Evolutionary conservation across 2,329 filamentous ascomycete species (phyloP).

Genomic region (Salinomyces thailandicus): DNA sequence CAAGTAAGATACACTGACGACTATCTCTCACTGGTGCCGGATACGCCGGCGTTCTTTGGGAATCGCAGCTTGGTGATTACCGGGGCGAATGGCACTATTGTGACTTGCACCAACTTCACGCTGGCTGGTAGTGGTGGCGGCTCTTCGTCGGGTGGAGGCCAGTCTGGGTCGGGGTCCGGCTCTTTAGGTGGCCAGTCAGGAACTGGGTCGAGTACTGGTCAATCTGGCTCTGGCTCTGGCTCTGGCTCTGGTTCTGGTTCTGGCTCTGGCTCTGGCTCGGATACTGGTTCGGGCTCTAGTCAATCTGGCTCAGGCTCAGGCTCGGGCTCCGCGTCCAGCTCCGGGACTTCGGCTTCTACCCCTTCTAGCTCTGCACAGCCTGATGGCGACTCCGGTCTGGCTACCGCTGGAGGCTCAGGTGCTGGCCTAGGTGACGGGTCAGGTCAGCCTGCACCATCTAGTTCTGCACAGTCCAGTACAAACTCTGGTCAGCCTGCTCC

Average conservation of each 20-base stretch:
- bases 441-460: background rate
- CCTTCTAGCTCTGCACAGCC: background rate
- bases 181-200: background rate
- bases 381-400: too few species aligned
- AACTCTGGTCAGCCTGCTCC: too few species aligned
- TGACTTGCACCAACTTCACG: slow-evolving; percentile 49
- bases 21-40: slow-evolving; percentile 37
- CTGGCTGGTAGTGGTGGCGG: slow-evolving; percentile 11
- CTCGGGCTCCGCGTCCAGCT: too few species aligned
- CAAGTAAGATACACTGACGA: slow-evolving; percentile 38
- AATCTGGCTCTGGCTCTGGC: background rate
- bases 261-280: background rate
- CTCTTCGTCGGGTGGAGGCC: slow-evolving; percentile 3
- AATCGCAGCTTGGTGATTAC: slow-evolving; percentile 47
- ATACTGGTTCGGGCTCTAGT: background rate
- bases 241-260: background rate
- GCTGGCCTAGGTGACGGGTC: background rate
- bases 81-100: slow-evolving; percentile 40
- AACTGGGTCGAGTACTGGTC: background rate
- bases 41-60: slow-evolving; percentile 40
- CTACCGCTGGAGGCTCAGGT: background rate
- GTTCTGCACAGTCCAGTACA: too few species aligned
- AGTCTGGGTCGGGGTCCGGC: background rate
- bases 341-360: too few species aligned
- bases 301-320: background rate